Base-by-base conservation (phyloP, 345 rosid genomes). In the Hibiscus mutabilis region DNA sequence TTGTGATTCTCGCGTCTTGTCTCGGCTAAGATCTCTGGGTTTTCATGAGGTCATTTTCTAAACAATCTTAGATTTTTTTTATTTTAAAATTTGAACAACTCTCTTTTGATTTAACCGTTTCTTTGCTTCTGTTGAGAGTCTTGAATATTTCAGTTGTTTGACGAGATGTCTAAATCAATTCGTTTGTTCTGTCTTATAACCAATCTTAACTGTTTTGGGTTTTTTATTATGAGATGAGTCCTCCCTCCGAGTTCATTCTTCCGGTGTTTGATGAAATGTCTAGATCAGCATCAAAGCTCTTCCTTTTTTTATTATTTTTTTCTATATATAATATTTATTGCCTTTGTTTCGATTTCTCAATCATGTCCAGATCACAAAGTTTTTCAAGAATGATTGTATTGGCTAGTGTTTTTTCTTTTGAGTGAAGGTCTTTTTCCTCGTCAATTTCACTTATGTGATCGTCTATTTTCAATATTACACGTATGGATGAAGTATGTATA, bases 241-340 rank as follows among this genome's bases (percentile, higher is more conserved):
- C 57, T 37, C 29, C 68, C 75, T 75, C 10, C 19, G 31, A 27
- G 16, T 69, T 64, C 19, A 27, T 61, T 42, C 63, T 73, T 73
- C 57, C 14, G 47, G 64, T 67, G 81, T 80, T 82, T 73, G 85
- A 74, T 82, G 73, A 78, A 77, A 81, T 81, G 86, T 79, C 86
- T 18, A 64, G 78, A 73, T 78, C 78, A 68, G 10, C 4, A 27
- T 66, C 14, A 47, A 27, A 77, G 55, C 62, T 44, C 40, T 57
- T 67, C n/a, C n/a, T n/a, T n/a, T 67, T 25, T n/a, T 7, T 37
- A 42, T 46, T 71, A 19, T 55, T 55, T 21, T 14, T 31, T 65
- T 22, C 53, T 25, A 25, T 51, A 35, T 11, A n/a, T 11, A 2
- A 27, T 49, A 59, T 29, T 35, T 29, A 7, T 46, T 66, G 31